Evolutionary conservation across 257 asterid species (phyloP).

Genomic region (Solanum clarkiae): DNA sequence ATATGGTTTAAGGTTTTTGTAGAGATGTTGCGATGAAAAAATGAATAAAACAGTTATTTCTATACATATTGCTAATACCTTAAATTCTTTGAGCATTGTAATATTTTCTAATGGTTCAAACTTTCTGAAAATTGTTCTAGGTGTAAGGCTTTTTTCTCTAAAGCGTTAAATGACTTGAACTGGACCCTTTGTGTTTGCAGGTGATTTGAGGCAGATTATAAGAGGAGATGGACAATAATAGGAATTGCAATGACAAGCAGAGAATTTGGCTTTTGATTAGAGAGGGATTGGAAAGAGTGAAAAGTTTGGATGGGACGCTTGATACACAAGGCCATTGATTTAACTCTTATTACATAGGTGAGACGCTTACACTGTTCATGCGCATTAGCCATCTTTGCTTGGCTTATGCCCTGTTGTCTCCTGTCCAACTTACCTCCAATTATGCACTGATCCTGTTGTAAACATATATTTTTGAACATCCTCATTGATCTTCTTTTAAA

Average conservation of each 20-base stretch:
- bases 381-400: not conserved
- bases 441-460: not conserved
- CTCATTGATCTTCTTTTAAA: not conserved
- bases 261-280: conserved; percentile 71
- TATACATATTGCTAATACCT: not conserved
- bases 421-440: not conserved
- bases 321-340: conserved; percentile 76
- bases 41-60: not conserved
- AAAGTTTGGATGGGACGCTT: conserved; percentile 72
- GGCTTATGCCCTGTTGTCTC: not conserved
- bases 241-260: conserved; percentile 61
- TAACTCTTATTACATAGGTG: not conserved
- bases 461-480: not conserved
- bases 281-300: conserved; percentile 72
- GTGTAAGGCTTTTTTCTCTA: not conserved
- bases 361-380: not conserved
- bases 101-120: not conserved
- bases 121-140: not conserved
- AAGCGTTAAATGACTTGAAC: too few species aligned
- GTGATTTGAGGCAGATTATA: conserved; percentile 52
- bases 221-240: conserved; percentile 77
- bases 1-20: not conserved
- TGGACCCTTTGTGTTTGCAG: conserved; percentile 16
- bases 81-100: not conserved
- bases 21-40: not conserved